These are phyloP conservation scores for Vararia minispora DNA, from an alignment of 768 basidiomycete genomes.

Conservation along the genomic window DNA sequence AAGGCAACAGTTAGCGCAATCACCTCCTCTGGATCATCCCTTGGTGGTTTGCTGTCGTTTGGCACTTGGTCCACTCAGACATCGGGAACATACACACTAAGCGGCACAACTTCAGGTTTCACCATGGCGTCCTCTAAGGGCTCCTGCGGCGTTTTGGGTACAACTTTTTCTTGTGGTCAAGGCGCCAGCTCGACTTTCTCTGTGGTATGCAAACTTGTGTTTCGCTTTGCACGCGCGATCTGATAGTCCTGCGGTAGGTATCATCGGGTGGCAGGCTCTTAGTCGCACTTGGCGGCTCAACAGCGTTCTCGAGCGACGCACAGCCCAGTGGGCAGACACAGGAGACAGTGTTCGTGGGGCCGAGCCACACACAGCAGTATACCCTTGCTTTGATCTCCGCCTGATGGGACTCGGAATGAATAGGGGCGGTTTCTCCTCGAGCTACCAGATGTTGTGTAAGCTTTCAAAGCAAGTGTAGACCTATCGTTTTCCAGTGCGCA, in stretches of 20 bases:
- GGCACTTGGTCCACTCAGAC: constrained; percentile 58
- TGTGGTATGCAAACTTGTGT: constrained; percentile 35
- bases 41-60: constrained; percentile 41
- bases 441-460: no score
- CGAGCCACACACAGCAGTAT: constrained; percentile 16
- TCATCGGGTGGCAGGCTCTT: constrained; percentile 36
- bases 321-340: constrained; percentile 38
- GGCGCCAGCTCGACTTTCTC: constrained; percentile 29
- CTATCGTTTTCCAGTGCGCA: no score
- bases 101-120: constrained; percentile 37
- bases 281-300: constrained; percentile 38
- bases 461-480: no score
- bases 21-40: constrained; percentile 23
- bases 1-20: constrained; percentile 35
- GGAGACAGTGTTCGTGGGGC: constrained; percentile 23
- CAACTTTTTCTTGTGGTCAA: constrained; percentile 7
- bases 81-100: constrained; percentile 40
- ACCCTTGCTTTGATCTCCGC: constrained; percentile 18
- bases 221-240: not conserved
- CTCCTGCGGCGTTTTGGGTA: constrained; percentile 33
- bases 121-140: constrained; percentile 52
- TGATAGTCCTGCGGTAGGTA: constrained; percentile 22
- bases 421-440: no score
- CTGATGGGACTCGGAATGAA: constrained; percentile 4
- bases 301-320: constrained; percentile 37